Base-by-base conservation (phyloP, 805 yeast genomes). In the Candida sithepensis region DNA sequence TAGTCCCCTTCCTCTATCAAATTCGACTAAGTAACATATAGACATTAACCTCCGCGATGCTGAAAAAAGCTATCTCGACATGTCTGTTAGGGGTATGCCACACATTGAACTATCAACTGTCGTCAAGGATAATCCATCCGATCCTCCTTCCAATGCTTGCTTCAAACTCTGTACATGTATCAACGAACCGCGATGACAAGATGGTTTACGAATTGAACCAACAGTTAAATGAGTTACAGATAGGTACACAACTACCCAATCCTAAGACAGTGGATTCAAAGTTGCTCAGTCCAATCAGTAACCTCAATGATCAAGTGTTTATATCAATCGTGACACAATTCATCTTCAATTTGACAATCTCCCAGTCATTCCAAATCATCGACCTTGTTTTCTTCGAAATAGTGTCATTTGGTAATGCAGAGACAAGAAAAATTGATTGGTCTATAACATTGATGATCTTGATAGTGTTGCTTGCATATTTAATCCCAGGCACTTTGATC, bases 401-500 rank as follows among this genome's bases (percentile, higher is more conserved):
- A 23, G 42, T 57, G 13, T 47, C 53, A 9, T 45, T 60, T 9
- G 53, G 61, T 10, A 52, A 60, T 44, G 40, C 58, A 3, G 56
- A 57, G 1, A 43, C 66, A 2, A 59, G 72, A 16, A 52, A 69
- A 42, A 23, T 58, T 13, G 61, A 71, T 37, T 74, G 78, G 67
- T 65, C 66, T 38, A 14, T 70, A 21, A 68, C 74, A 26, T 61
- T 78, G 23, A 64, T 70, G 36, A 42, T 61, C 8, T 57, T 77
- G 39, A 69, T 74, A 26, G 43, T 74, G 9, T 57, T 73, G 5
- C 62, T 76, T 19, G 64, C 73, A 2, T 62, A 73, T 19, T 49
- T 73, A n/a, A 67, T 70, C 41, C 84, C 84, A n/a, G 65, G 70
- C 26, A 48, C 69, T 37, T 39, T 55, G n/a, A 48, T 54, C 6